Conservation (phyloP, 148 eudicot species). For the Dysphania ambrosioides region DNA sequence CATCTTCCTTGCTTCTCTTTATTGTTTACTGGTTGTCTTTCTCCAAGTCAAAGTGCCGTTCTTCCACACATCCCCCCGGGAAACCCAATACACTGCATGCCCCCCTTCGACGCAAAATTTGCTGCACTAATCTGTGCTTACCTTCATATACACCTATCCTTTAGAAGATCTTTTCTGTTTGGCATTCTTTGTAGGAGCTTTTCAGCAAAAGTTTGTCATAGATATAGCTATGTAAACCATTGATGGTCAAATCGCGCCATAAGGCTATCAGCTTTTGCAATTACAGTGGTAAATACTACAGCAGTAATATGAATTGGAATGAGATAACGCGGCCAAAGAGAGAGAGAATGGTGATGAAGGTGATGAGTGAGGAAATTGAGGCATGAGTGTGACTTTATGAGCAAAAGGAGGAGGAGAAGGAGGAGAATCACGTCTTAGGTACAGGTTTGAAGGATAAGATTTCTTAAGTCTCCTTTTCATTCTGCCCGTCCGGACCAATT, state of each 20-base stretch:
- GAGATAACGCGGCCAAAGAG: not conserved
- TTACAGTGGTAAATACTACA: not conserved
- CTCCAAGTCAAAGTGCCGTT: too few species aligned
- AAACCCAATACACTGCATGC: too few species aligned
- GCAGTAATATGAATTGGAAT: not conserved
- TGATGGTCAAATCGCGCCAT: not conserved
- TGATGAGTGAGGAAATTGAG: not conserved
- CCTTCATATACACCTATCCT: not conserved
- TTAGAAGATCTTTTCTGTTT: not conserved
- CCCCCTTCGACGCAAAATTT: too few species aligned
- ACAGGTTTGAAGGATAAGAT: not conserved
- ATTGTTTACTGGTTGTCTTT: not conserved
- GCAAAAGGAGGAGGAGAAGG: not conserved
- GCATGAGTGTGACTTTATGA: not conserved
- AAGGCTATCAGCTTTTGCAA: not conserved
- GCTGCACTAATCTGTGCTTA: not conserved
- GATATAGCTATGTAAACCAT: too few species aligned
- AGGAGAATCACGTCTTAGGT: not conserved
- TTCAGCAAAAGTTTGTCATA: not conserved
- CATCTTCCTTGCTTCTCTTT: not conserved
- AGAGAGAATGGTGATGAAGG: not conserved
- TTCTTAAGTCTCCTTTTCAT: too few species aligned
- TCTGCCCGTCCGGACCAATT: not conserved
- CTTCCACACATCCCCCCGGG: too few species aligned
- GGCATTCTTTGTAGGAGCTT: not conserved